Evolutionary conservation across 331 rosid species (phyloP), one percentile per base, ranked within the genome.

Genomic region (Pyracantha coccinea): DNA sequence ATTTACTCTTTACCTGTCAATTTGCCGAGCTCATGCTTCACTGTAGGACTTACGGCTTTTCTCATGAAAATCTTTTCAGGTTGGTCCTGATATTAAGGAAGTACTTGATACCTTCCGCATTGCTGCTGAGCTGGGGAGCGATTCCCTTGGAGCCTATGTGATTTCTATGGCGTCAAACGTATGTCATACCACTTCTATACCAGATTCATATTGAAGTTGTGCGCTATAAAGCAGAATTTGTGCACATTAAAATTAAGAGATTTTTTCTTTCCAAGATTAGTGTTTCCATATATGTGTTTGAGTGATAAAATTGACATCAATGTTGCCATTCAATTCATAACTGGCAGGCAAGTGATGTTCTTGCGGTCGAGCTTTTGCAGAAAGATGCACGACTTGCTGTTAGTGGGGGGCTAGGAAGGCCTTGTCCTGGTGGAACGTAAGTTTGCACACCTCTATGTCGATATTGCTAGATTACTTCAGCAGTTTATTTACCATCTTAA

Each of bases 81-180:
- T 93, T 83, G 68, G 87, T 75, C 68, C 87, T 66, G 97, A 91
- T 68, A 84, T 91, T 41, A 80, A 82, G 80, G 98, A 93, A 86
- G 90, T 88, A 74, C 77, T 91, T 84, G 92, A 91, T 72, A 91
- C 98, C 80, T 93, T 93, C 80, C 85, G 73, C 33, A 75, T 89
- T 52, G 93, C 97, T 55, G 97, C 98, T 71, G 97, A 88, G 86
- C 90, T 93, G 35, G 98, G 98, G 82, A 87, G 89, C 77, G 97
- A 93, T 74, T 88, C 91, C 15, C 96, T 91, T 53, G 97, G 97
- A 78, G 98, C 97, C 35, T 93, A 93, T 77, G 97, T 93, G 88
- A 93, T 93, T 72, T 93, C 98, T 33, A 93, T 93, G 98, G 98
- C 98, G 52, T 88, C 98, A 64, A 85, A 86, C 73, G 97, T 93